These are phyloP conservation scores for Keithomyces neogunnii DNA, from an alignment of 2,329 filamentous ascomycete genomes.

Conservation along the genomic window DNA sequence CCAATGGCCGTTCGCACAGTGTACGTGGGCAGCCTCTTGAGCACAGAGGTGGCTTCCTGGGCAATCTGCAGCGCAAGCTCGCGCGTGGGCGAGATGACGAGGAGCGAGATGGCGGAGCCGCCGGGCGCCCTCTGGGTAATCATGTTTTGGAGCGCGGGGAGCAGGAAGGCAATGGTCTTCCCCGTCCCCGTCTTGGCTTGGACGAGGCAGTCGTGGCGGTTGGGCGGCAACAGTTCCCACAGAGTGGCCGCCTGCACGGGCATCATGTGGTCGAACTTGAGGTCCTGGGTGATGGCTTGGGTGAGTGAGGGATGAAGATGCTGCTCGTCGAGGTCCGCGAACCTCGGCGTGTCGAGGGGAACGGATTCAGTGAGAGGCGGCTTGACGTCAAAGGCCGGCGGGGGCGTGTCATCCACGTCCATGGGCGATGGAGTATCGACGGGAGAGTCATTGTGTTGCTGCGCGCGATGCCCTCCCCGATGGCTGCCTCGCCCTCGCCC, in stretches of 20 bases:
- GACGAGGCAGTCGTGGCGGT: slow-evolving; percentile 50
- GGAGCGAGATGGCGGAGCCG: slow-evolving; percentile 41
- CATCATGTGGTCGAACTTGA: slow-evolving; percentile 45
- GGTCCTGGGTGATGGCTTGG: slow-evolving; percentile 37
- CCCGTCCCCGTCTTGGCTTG: slow-evolving; percentile 84
- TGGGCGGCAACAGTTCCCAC: slow-evolving; percentile 35
- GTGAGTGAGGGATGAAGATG: slow-evolving; percentile 37
- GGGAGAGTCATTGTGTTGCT: not conserved
- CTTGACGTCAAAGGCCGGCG: not conserved
- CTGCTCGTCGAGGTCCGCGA: slow-evolving; percentile 33
- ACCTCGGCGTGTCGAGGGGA: slow-evolving; percentile 35
- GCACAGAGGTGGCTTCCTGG: slow-evolving; percentile 60
- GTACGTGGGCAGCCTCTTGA: slow-evolving; percentile 65
- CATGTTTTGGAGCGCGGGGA: slow-evolving; percentile 76
- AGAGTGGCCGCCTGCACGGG: slow-evolving; percentile 47
- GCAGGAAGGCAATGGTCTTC: slow-evolving; percentile 76
- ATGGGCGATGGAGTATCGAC: not conserved
- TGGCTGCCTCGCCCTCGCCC: not conserved
- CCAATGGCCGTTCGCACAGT: slow-evolving; percentile 73
- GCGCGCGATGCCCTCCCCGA: not conserved
- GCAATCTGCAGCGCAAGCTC: slow-evolving; percentile 64
- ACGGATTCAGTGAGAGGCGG: slow-evolving; percentile 18
- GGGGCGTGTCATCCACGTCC: not conserved
- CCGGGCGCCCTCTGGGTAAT: slow-evolving; percentile 33
- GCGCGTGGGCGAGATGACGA: slow-evolving; percentile 64